These are phyloP conservation scores for Diplotaxis tenuifolia DNA, from an alignment of 345 rosid species.

Conservation along the genomic window DNA sequence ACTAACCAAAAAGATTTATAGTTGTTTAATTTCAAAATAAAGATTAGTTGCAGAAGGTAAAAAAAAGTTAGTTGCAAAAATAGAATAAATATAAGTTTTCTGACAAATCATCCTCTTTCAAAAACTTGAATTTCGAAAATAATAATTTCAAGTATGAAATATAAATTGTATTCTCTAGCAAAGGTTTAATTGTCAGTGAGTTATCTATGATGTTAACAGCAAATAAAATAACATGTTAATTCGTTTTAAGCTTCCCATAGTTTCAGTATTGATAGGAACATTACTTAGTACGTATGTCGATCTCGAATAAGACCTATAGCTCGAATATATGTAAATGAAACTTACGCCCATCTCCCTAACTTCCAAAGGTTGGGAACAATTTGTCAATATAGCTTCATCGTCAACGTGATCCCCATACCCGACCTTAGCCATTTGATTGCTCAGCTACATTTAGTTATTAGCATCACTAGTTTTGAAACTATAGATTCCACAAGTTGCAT, in stretches of 20 bases:
- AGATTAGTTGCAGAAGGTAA: neutral
- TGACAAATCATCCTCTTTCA: neutral
- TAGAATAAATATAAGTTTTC: neutral
- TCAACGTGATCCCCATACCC: slow-evolving; percentile 2
- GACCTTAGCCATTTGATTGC: neutral
- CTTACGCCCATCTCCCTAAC: neutral
- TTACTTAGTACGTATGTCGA: neutral
- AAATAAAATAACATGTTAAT: neutral
- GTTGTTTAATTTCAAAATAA: neutral
- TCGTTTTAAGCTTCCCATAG: neutral
- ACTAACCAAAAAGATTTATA: neutral
- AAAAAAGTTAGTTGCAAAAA: neutral
- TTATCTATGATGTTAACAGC: neutral
- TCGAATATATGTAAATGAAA: neutral
- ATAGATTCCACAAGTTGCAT: slow-evolving; percentile 4
- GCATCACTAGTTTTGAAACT: neutral
- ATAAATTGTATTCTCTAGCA: neutral
- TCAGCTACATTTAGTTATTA: neutral
- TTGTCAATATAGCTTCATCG: neutral
- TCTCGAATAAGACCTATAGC: neutral
- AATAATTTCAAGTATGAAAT: neutral
- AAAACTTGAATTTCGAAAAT: neutral
- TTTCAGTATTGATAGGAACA: neutral
- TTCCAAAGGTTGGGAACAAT: neutral
- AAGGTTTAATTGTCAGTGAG: neutral